Evolutionary conservation across 805 yeast genomes (phyloP).

Genomic region (Schwanniomyces occidentalis): DNA sequence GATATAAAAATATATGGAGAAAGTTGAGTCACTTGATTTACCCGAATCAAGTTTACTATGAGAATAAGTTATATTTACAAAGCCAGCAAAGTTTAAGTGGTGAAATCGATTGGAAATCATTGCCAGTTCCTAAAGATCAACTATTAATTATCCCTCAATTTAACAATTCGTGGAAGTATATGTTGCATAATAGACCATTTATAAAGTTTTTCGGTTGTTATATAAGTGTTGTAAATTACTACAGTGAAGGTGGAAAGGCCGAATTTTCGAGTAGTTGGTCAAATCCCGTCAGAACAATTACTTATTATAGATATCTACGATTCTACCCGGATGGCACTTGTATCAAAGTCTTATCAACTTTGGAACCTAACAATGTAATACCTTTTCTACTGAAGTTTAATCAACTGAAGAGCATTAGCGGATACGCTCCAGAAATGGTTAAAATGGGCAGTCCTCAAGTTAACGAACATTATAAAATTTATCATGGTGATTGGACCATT

Average conservation of each 20-base stretch:
- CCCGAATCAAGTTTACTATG: slow-evolving; percentile 54
- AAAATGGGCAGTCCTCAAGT: slow-evolving; percentile 8
- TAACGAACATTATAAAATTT: slow-evolving; percentile 35
- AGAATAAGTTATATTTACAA: slow-evolving; percentile 39
- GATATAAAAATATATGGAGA: slow-evolving; percentile 50
- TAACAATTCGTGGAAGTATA: slow-evolving; percentile 40
- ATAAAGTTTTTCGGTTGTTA: slow-evolving; percentile 81
- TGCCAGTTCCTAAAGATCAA: slow-evolving; percentile 37
- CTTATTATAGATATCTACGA: slow-evolving; percentile 83
- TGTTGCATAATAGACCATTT: slow-evolving; percentile 70
- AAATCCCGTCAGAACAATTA: slow-evolving; percentile 78
- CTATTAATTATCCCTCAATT: slow-evolving; percentile 29
- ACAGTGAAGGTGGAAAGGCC: slow-evolving; percentile 76
- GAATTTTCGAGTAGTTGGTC: slow-evolving; percentile 67
- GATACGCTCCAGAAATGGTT: slow-evolving; percentile 10
- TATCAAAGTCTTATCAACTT: slow-evolving; percentile 64
- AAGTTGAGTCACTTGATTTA: slow-evolving; percentile 51
- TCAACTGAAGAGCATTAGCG: slow-evolving; percentile 16
- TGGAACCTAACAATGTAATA: slow-evolving; percentile 70
- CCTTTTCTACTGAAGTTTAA: slow-evolving; percentile 46
- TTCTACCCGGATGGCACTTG: slow-evolving; percentile 80
- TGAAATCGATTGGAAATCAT: slow-evolving; percentile 13
- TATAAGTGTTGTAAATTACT: slow-evolving; percentile 80
- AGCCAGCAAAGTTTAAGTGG: slow-evolving; percentile 45
- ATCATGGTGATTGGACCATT: slow-evolving; percentile 59